Conservation (phyloP, 805 yeast species). For the Saturnispora diversa region DNA sequence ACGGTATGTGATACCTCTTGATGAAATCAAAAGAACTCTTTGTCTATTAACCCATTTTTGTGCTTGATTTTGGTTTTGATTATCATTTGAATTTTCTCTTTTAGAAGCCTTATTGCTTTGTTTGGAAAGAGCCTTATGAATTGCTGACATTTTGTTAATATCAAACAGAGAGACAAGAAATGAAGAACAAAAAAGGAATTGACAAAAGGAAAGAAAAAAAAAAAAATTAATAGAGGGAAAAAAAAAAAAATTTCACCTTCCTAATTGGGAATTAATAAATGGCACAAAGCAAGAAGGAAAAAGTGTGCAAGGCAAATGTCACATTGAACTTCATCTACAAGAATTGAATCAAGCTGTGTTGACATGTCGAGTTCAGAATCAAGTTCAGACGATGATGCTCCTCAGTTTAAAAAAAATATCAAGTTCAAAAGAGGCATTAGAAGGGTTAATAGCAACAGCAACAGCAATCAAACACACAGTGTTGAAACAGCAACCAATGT, state of each 20-base stretch:
- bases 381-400: no score
- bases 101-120: conserved; percentile 30
- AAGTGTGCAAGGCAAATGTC: no score
- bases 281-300: no score
- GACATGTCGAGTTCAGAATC: no score
- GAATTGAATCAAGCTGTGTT: no score
- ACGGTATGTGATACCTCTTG: conserved; percentile 91
- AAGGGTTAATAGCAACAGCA: no score
- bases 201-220: no score
- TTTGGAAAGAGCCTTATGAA: conserved; percentile 50
- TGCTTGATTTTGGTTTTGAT: no score
- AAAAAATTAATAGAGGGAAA: conserved; percentile 2
- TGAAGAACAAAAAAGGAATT: no score
- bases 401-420: conserved; percentile 1
- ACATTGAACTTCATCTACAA: no score
- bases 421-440: not conserved
- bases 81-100: not conserved
- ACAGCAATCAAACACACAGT: not conserved
- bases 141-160: conserved; percentile 59
- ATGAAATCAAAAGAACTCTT: conserved; percentile 78
- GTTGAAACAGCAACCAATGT: not conserved
- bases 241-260: conserved; percentile 6
- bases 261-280: not conserved
- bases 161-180: no score
- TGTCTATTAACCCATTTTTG: conserved; percentile 57